phyloP scores from a whole-genome alignment of 495 filamentous ascomycete species.

The Neurospora sp. region DNA sequence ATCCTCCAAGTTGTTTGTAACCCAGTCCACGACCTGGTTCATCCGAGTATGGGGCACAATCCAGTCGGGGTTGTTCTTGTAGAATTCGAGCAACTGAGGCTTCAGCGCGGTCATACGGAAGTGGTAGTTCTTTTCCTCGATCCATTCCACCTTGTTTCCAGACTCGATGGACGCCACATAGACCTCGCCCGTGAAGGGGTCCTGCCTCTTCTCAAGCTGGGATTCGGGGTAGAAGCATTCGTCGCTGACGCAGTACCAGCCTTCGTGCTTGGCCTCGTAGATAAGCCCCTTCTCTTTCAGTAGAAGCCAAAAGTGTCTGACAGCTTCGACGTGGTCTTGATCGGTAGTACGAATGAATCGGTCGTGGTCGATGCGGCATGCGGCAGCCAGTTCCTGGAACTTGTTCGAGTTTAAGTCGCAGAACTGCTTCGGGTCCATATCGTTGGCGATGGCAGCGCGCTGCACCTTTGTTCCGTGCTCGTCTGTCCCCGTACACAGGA shows the following conservation, averaged over 20 bases:
- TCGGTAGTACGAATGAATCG: slow-evolving; percentile 90
- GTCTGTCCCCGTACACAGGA: slow-evolving; percentile 88
- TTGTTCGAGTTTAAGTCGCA: slow-evolving; percentile 53
- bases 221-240: slow-evolving; percentile 88
- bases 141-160: slow-evolving; percentile 88
- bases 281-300: slow-evolving; percentile 68
- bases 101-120: slow-evolving; percentile 79
- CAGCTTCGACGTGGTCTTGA: slow-evolving; percentile 66
- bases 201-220: slow-evolving; percentile 60
- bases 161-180: slow-evolving; percentile 81
- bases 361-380: slow-evolving; percentile 60
- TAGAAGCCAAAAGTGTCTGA: slow-evolving; percentile 83
- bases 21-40: slow-evolving; percentile 57
- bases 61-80: slow-evolving; percentile 59
- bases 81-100: slow-evolving; percentile 67
- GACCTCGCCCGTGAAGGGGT: slow-evolving; percentile 71
- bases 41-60: slow-evolving; percentile 58
- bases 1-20: slow-evolving; percentile 65
- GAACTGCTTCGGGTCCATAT: slow-evolving; percentile 39
- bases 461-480: slow-evolving; percentile 99
- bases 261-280: slow-evolving; percentile 77
- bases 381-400: slow-evolving; percentile 60
- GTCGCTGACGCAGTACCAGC: slow-evolving; percentile 95
- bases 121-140: slow-evolving; percentile 88
- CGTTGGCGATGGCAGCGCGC: slow-evolving; percentile 60